These are phyloP conservation scores for Gymnopus androsaceus DNA, from an alignment of 1,284 basidiomycete species.

Conservation along the genomic window DNA sequence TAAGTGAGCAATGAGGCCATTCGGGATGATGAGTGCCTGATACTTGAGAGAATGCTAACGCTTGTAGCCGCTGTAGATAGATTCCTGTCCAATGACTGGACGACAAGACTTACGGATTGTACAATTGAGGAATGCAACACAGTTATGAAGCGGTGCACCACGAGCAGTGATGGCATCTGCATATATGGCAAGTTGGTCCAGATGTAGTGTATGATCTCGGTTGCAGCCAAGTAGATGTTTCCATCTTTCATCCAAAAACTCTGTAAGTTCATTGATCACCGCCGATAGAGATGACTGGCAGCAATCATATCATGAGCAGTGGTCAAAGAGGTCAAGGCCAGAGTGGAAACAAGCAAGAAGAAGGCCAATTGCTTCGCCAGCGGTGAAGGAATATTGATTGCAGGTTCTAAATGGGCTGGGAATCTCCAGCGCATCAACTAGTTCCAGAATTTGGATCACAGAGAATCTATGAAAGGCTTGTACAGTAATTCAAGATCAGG, in stretches of 20 bases:
- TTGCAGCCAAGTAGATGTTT: slow-evolving; percentile 23
- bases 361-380: slow-evolving; percentile 19
- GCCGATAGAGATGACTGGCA: slow-evolving; percentile 19
- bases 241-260: slow-evolving; percentile 17
- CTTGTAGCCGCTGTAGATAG: slow-evolving; percentile 30
- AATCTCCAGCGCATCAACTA: slow-evolving; percentile 8
- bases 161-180: slow-evolving; percentile 19
- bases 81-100: slow-evolving; percentile 20
- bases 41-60: slow-evolving; percentile 28
- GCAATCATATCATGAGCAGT: slow-evolving; percentile 10
- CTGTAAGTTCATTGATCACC: slow-evolving; percentile 14
- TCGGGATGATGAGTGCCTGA: slow-evolving; percentile 27
- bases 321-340: slow-evolving; percentile 16
- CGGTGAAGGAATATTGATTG: slow-evolving; percentile 5
- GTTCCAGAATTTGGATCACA: slow-evolving; percentile 15
- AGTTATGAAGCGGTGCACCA: slow-evolving; percentile 19
- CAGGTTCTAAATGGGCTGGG: slow-evolving; percentile 17
- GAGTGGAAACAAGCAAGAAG: slow-evolving; percentile 19
- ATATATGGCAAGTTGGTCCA: slow-evolving; percentile 15
- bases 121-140: slow-evolving; percentile 29
- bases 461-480: not conserved
- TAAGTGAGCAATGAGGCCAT: slow-evolving; percentile 28
- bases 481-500: not conserved
- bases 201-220: slow-evolving; percentile 15
- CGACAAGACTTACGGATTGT: slow-evolving; percentile 25